phyloP scores from a whole-genome alignment of 1,284 basidiomycete genomes.

The Volvariella surrecta region DNA sequence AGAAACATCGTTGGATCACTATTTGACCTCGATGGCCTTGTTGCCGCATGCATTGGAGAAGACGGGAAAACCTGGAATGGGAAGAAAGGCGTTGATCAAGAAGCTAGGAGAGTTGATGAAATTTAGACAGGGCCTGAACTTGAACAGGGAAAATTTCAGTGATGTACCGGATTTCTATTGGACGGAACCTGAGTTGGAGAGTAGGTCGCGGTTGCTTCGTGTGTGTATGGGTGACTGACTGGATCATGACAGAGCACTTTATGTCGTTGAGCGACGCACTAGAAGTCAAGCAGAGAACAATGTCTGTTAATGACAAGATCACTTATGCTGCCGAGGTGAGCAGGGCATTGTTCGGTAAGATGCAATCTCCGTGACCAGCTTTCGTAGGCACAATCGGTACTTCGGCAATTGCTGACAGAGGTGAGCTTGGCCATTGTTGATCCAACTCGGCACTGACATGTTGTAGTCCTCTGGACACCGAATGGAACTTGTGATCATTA shows the following conservation, averaged over 20 bases:
- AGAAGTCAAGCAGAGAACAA: conserved; percentile 74
- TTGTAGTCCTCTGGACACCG: conserved; percentile 72
- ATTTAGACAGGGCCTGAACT: conserved; percentile 81
- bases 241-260: conserved; percentile 57
- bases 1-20: conserved; percentile 74
- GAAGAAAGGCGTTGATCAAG: conserved; percentile 72
- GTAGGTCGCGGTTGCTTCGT: conserved; percentile 27
- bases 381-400: conserved; percentile 58
- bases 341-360: conserved; percentile 7
- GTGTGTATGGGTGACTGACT: background rate
- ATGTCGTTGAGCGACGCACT: conserved; percentile 74
- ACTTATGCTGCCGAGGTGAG: conserved; percentile 84
- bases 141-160: conserved; percentile 82
- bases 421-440: conserved; percentile 25
- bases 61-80: conserved; percentile 77
- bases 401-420: conserved; percentile 75
- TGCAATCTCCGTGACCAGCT: conserved; percentile 8
- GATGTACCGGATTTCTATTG: conserved; percentile 90
- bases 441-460: conserved; percentile 5
- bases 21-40: conserved; percentile 72
- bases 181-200: conserved; percentile 83
- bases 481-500: conserved; percentile 90
- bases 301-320: conserved; percentile 84
- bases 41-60: conserved; percentile 68
- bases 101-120: conserved; percentile 85